Base-by-base conservation (phyloP, 805 yeast species). In the Candida chauliodis region DNA sequence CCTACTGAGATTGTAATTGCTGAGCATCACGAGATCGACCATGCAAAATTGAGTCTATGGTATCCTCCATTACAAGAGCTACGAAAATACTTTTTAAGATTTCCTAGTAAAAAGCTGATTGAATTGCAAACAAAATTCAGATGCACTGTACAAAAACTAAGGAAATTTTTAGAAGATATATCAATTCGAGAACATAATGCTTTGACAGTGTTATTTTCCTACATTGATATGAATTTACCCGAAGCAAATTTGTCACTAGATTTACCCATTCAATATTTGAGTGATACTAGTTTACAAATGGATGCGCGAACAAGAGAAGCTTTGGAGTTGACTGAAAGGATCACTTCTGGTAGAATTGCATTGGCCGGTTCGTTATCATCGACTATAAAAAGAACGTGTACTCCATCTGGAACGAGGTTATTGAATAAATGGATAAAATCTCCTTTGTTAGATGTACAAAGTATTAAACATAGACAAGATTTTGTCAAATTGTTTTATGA, bases 371-470 rank as follows among this genome's bases (percentile, higher is more conserved):
- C 95, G 0, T 58, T 91, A 16, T 64, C 86, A 4, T 75, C 78
- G n/a, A 73, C 84, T 0, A 73, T 93, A 3, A 75, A 78, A 41
- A 64, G 83, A 37, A 91, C 98, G 0, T 77, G 75, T 3, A 88
- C 98, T 0, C 71, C 81, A 1, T 79, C 93, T 0, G 98, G 98
- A 0, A 66, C 95, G 0, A 65, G 98, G 29, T 52, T 84, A n/a
- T 61, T 93, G 9, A 75, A 81, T 6, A 79, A 81, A 37, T 88
- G 97, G 96, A 61, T 91, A 4, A 71, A 85, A 18, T 78, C 87
- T 2, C 99, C 99, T 0, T 72, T 86, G 0, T 71, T 83, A 8
- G 75, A 82, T 49, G 50, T 75, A 0, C 49, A 53, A 0, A 84
- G 77, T 44, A 78, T 93, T 10, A 56, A 56, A 13, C 50, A 55